A percentile compares a stretch with the other conserved stretches of the same genome.
phyloP scores from a whole-genome alignment of 768 basidiomycete genomes.

The Phanerochaete sordida region DNA sequence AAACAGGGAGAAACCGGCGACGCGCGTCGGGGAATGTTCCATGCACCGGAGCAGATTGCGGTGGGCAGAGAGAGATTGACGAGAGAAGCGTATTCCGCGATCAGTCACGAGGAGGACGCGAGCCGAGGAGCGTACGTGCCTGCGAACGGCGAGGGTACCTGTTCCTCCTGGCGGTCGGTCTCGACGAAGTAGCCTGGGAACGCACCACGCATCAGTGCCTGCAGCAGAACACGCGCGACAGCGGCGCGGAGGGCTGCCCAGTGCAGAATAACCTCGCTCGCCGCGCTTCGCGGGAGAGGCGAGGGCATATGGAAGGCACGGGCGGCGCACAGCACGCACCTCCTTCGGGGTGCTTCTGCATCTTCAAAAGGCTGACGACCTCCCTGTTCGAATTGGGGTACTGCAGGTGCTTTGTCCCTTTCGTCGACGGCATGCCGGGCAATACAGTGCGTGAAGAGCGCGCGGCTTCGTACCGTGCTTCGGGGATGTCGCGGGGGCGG shows the following conservation, averaged over 20 bases:
- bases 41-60: too few relatives aligned
- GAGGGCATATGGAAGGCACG: too few relatives aligned
- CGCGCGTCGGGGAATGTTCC: too few relatives aligned
- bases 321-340: conserved; percentile 15
- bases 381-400: conserved; percentile 27
- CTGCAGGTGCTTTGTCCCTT: conserved; percentile 3
- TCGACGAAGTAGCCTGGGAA: conserved; percentile 31
- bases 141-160: conserved; percentile 31
- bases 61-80: too few relatives aligned
- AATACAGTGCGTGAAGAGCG: too few relatives aligned
- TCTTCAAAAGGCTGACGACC: conserved; percentile 24
- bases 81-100: too few relatives aligned
- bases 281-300: too few relatives aligned
- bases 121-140: conserved; percentile 20
- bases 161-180: conserved; percentile 29
- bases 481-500: not conserved
- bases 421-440: not conserved
- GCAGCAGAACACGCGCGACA: too few relatives aligned
- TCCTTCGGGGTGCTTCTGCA: conserved; percentile 28
- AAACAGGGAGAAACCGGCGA: not conserved
- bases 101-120: too few relatives aligned
- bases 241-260: too few relatives aligned
- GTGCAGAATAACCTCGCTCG: too few relatives aligned
- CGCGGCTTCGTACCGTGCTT: not conserved
- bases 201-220: not conserved